Percentiles rank a stretch among this genome's conserved stretches.
Evolutionary conservation across 805 yeast genomes (phyloP).

Genomic region (Pichia gijzeniarum): DNA sequence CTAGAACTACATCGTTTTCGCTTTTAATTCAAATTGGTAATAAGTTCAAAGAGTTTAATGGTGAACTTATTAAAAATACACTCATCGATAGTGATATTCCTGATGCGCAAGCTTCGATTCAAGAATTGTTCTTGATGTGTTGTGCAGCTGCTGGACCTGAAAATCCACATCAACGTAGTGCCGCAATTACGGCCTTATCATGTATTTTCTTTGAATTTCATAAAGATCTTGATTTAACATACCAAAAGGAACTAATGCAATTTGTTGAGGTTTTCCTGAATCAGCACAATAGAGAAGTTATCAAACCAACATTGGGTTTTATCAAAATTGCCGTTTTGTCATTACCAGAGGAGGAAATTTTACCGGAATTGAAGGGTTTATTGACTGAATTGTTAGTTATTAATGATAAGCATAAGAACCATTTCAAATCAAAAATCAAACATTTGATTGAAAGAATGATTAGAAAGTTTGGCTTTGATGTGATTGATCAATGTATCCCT

Average conservation of each 20-base stretch:
- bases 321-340: conserved; percentile 83
- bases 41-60: conserved; percentile 51
- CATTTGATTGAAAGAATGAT: conserved; percentile 88
- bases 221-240: conserved; percentile 49
- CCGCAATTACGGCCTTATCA: conserved; percentile 86
- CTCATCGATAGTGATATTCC: conserved; percentile 55
- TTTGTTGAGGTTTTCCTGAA: conserved; percentile 88
- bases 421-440: conserved; percentile 86
- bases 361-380: conserved; percentile 57
- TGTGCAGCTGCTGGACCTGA: conserved; percentile 95
- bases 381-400: conserved; percentile 74
- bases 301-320: conserved; percentile 89
- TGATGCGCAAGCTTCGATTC: conserved; percentile 59
- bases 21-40: conserved; percentile 75
- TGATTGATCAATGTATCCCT: conserved; percentile 78
- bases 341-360: conserved; percentile 71
- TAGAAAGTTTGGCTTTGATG: conserved; percentile 85
- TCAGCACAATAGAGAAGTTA: conserved; percentile 87
- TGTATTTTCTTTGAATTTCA: conserved; percentile 84
- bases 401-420: conserved; percentile 95
- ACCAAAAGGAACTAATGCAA: conserved; percentile 67
- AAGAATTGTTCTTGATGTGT: conserved; percentile 86
- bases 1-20: conserved; percentile 74
- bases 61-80: conserved; percentile 61
- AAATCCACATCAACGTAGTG: conserved; percentile 93